A percentile compares a stretch with the other conserved stretches of the same genome.
Evolutionary conservation across 805 yeast genomes (phyloP).

Genomic region (Candida coleopterorum): DNA sequence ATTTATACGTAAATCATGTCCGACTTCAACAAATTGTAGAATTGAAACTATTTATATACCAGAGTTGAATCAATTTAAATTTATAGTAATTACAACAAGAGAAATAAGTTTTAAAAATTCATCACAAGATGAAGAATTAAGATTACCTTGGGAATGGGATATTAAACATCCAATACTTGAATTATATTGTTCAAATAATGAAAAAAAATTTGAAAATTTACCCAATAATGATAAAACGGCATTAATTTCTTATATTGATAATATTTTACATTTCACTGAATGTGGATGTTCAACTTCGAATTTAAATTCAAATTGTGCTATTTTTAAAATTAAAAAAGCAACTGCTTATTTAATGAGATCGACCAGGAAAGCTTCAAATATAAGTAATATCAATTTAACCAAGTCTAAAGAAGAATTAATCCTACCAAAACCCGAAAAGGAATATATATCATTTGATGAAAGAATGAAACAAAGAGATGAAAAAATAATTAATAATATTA

Average conservation of each 20-base stretch:
- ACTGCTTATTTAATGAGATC: conserved; percentile 57
- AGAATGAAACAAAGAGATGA: conserved; percentile 28
- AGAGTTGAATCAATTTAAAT: conserved; percentile 39
- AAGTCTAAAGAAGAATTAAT: conserved; percentile 38
- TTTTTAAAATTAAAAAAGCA: conserved; percentile 58
- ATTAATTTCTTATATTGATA: conserved; percentile 58
- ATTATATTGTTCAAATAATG: conserved; percentile 23
- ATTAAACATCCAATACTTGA: conserved; percentile 64
- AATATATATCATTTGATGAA: conserved; percentile 35
- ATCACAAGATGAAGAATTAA: conserved; percentile 61
- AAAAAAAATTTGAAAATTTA: conserved; percentile 47
- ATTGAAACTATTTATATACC: conserved; percentile 45
- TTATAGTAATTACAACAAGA: conserved; percentile 52
- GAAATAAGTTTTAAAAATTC: conserved; percentile 38
- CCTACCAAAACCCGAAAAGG: conserved; percentile 22
- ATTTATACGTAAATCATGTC: conserved; percentile 71
- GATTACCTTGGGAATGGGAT: conserved; percentile 91
- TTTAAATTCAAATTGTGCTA: conserved; percentile 42
- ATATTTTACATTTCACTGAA: conserved; percentile 55
- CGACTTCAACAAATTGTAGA: conserved; percentile 60
- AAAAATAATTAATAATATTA: conserved; percentile 1
- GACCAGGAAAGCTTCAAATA: conserved; percentile 46
- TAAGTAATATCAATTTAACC: conserved; percentile 28
- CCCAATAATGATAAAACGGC: conserved; percentile 49
- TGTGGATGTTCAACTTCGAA: conserved; percentile 54